Percentiles rank a stretch among this genome's conserved stretches.
phyloP scores from a whole-genome alignment of 495 filamentous ascomycete species.

The Xylaria sp. region DNA sequence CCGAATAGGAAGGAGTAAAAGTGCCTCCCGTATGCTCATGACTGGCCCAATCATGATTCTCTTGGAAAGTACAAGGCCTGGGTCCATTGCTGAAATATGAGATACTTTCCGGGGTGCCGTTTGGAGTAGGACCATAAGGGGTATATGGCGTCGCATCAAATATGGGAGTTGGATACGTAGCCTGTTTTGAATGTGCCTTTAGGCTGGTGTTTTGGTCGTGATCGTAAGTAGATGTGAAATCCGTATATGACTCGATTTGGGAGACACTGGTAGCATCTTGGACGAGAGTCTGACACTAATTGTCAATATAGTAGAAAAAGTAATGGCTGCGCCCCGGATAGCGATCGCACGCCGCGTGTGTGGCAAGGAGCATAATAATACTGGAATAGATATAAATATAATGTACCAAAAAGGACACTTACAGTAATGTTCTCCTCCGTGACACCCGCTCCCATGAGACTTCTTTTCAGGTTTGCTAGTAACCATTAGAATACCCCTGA shows the following conservation, averaged over 20 bases:
- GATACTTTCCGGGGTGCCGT: background rate
- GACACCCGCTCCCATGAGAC: slow-evolving; percentile 69
- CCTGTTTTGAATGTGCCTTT: slow-evolving; percentile 33
- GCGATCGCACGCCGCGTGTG: background rate
- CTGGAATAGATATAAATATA: background rate
- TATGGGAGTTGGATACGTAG: slow-evolving; percentile 12
- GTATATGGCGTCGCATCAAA: slow-evolving; percentile 5
- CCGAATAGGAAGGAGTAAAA: slow-evolving; percentile 32
- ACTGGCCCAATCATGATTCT: slow-evolving; percentile 36
- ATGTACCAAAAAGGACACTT: slow-evolving; percentile 29
- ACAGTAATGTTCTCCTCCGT: slow-evolving; percentile 67
- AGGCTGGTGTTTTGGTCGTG: slow-evolving; percentile 40
- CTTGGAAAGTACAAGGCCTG: slow-evolving; percentile 23
- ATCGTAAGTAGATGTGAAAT: slow-evolving; percentile 20
- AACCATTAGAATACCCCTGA: slow-evolving; percentile 21
- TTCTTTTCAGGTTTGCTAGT: slow-evolving; percentile 66
- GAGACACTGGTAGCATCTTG: slow-evolving; percentile 48
- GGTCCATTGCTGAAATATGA: slow-evolving; percentile 20
- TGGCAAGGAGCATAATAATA: background rate
- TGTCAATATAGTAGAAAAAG: slow-evolving; percentile 10
- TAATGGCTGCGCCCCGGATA: background rate
- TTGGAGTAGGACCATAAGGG: slow-evolving; percentile 4
- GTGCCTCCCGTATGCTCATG: slow-evolving; percentile 32
- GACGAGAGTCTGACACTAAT: slow-evolving; percentile 55
- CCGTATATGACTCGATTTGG: slow-evolving; percentile 32